Conservation (phyloP, 805 yeast genomes). For the Wickerhamiella domercqiae region DNA sequence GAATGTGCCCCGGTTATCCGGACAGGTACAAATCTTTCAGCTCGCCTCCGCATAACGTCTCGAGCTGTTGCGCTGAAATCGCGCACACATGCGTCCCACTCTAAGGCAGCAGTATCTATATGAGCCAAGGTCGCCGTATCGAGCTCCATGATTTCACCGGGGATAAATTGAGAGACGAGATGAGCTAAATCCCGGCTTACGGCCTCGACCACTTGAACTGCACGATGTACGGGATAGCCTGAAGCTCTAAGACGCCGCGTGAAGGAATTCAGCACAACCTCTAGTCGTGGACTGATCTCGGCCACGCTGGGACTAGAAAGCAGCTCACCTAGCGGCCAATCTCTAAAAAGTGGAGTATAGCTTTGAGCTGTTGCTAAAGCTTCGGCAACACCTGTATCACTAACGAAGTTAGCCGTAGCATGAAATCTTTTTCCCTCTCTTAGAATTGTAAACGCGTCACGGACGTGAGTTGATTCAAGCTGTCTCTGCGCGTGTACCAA, state of each 20-base stretch:
- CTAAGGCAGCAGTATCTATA: constrained; percentile 8
- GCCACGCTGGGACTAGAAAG: constrained; percentile 31
- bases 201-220: constrained; percentile 50
- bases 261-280: constrained; percentile 41
- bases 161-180: constrained; percentile 27
- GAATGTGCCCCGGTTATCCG: constrained; percentile 36
- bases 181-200: constrained; percentile 41
- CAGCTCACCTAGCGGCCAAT: constrained; percentile 52
- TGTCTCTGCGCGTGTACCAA: constrained; percentile 43
- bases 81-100: constrained; percentile 47
- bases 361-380: constrained; percentile 35
- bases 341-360: constrained; percentile 51
- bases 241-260: constrained; percentile 41
- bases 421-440: constrained; percentile 64
- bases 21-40: constrained; percentile 53
- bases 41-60: constrained; percentile 58
- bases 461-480: constrained; percentile 37
- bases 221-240: constrained; percentile 48
- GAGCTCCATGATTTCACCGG: constrained; percentile 29
- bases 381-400: constrained; percentile 55
- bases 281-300: constrained; percentile 32
- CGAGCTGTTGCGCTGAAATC: constrained; percentile 53
- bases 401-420: constrained; percentile 53
- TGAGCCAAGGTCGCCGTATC: background rate
- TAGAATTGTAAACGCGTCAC: constrained; percentile 42